Base-by-base conservation (phyloP, 768 basidiomycete genomes). In the Lentinula edodes region DNA sequence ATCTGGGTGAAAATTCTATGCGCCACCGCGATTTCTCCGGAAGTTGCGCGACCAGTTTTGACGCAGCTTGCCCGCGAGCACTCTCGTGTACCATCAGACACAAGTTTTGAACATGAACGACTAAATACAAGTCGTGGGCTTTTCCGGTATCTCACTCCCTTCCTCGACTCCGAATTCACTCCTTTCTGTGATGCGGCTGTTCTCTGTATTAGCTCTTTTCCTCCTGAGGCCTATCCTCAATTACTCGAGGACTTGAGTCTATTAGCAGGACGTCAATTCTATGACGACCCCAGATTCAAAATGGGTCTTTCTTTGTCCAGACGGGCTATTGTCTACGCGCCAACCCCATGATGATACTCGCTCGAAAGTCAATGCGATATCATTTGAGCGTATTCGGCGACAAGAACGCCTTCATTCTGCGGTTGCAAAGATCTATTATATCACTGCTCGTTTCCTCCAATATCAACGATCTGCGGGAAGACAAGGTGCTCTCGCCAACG, bases 131-230 rank as follows among this genome's bases (percentile, higher is more conserved):
- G 91, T 4, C 83, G 89, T 28, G 92, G 88, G 28, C 73, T 96
- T 23, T 94, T 96, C 74, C 82, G 89, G 65, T 90, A 91, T 66
- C 77, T 95, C 58, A 90, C 91, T 0, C 91, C 92, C 6, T 93
- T 94, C 70, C 79, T 98, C 58, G 90, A 92, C 64, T 91, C 90
- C 6, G 94, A 96, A 66, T 88, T 90, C 67, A 84, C 84, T 1
- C 77, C 83, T 9, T 95, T 95, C 72, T 86, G 93, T 57, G 91
- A 95, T 69, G 86, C 89, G 0, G 92, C 91, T 12, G 92, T 95
- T 9, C 76, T 91, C 41, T 92, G 93, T 61, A 90, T 98, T 69
- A 95, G 94, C 68, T 87, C 90, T 28, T 90, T 96, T 65, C 91
- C 91, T 5, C 79, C 85, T 10, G 81, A 76, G 65, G 86, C 85